Evolutionary conservation across 495 filamentous ascomycete species (phyloP).

Genomic region (Aspergillus cavernicola): DNA sequence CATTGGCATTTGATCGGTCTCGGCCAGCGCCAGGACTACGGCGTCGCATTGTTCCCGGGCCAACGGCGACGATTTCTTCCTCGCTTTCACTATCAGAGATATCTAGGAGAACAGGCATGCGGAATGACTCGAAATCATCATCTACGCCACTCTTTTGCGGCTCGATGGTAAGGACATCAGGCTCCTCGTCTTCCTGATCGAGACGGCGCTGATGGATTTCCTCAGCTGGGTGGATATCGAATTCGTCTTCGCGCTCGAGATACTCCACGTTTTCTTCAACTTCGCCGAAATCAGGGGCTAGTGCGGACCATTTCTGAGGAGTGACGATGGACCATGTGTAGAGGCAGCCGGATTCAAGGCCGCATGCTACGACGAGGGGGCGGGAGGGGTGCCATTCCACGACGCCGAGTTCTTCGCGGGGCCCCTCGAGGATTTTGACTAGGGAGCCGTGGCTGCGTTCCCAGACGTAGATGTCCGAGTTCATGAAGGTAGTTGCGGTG

Average conservation of each 20-base stretch:
- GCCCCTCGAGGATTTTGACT: slow-evolving; percentile 92
- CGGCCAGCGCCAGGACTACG: slow-evolving; percentile 61
- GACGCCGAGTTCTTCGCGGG: slow-evolving; percentile 88
- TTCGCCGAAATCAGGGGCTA: slow-evolving; percentile 95
- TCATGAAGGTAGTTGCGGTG: slow-evolving; percentile 90
- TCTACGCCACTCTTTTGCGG: slow-evolving; percentile 52
- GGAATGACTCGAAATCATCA: slow-evolving; percentile 60
- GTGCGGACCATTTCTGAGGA: slow-evolving; percentile 92
- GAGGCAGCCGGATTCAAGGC: slow-evolving; percentile 81
- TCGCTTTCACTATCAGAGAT: slow-evolving; percentile 72
- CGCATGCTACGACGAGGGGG: slow-evolving; percentile 85
- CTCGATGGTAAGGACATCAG: slow-evolving; percentile 80
- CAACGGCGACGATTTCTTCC: slow-evolving; percentile 84
- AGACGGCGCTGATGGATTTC: slow-evolving; percentile 88
- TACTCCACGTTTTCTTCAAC: slow-evolving; percentile 99
- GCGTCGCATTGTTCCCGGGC: slow-evolving; percentile 76
- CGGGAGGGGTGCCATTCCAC: slow-evolving; percentile 95
- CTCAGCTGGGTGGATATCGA: slow-evolving; percentile 93
- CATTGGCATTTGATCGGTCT: slow-evolving; percentile 35
- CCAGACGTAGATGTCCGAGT: slow-evolving; percentile 98
- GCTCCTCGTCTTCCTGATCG: slow-evolving; percentile 82
- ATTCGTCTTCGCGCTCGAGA: slow-evolving; percentile 91
- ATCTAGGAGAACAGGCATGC: slow-evolving; percentile 84
- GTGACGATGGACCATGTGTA: slow-evolving; percentile 92
- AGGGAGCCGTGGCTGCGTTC: slow-evolving; percentile 89